Evolutionary conservation across 805 yeast genomes (phyloP).

Genomic region (Zygosaccharomyces lentus): DNA sequence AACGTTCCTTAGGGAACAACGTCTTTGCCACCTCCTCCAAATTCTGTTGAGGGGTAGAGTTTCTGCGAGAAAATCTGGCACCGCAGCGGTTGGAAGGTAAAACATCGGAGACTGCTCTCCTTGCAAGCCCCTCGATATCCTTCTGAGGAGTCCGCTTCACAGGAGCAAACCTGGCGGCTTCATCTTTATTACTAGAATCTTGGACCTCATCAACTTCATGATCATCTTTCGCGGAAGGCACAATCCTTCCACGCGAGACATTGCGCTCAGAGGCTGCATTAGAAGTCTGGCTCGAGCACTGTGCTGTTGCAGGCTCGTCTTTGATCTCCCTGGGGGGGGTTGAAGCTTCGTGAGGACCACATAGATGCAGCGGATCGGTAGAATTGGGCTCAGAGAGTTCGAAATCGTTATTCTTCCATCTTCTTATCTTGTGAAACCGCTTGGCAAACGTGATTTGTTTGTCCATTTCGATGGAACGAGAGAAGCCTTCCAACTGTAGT

Average conservation of each 20-base stretch:
- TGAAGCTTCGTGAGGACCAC: neutral
- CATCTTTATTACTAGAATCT: no score
- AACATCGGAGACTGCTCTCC: neutral
- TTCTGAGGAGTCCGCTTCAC: neutral
- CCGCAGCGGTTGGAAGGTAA: neutral
- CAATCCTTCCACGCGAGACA: no score
- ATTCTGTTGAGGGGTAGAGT: neutral
- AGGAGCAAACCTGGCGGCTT: no score
- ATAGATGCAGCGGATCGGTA: neutral
- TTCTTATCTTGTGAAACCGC: constrained; percentile 1
- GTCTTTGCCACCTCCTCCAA: neutral
- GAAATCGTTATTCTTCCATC: constrained; percentile 1
- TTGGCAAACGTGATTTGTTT: neutral
- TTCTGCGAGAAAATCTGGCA: neutral
- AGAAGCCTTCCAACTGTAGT: neutral
- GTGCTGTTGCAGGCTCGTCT: no score
- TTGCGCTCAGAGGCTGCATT: no score
- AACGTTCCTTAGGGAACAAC: neutral
- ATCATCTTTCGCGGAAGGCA: no score
- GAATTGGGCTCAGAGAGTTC: neutral
- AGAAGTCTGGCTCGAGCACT: no score
- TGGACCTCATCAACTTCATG: no score
- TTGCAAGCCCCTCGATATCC: neutral
- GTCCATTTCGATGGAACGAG: neutral
- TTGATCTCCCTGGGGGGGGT: no score